Evolutionary conservation across 2,329 filamentous ascomycete species (phyloP).

Genomic region (Neopestalotiopsis rosae): DNA sequence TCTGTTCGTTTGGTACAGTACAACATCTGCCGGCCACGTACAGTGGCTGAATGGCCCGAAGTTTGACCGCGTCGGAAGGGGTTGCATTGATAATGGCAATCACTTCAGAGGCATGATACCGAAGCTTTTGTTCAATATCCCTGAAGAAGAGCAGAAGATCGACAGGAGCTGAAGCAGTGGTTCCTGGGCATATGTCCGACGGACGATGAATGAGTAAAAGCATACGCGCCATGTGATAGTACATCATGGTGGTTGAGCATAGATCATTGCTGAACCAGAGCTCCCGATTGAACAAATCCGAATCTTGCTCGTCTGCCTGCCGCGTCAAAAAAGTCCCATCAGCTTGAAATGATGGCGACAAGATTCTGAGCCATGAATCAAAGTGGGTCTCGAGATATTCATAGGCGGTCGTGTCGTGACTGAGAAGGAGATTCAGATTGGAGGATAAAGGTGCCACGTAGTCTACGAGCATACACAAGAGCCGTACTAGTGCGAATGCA

Average conservation of each 20-base stretch:
- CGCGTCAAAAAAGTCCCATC: background rate
- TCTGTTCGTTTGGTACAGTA: background rate
- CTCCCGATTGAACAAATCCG: background rate
- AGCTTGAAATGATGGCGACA: background rate
- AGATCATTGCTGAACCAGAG: background rate
- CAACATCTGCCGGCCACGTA: background rate
- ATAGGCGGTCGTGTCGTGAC: background rate
- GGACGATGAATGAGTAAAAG: background rate
- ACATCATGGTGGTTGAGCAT: background rate
- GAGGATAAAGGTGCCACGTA: background rate
- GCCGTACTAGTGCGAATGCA: background rate
- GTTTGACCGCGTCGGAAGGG: background rate
- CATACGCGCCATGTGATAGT: background rate
- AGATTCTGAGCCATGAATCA: background rate
- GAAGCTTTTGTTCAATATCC: background rate
- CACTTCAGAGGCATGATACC: background rate
- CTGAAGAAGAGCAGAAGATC: background rate
- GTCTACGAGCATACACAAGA: background rate
- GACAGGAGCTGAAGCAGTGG: background rate
- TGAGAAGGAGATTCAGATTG: background rate
- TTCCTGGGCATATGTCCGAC: background rate
- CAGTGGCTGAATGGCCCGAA: background rate
- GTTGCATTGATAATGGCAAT: background rate
- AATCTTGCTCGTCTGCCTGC: background rate
- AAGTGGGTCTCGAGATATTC: background rate